These are phyloP conservation scores for Acanthamoeba castellanii DNA, from an alignment of 208 protist genomes.

Conservation along the genomic window DNA sequence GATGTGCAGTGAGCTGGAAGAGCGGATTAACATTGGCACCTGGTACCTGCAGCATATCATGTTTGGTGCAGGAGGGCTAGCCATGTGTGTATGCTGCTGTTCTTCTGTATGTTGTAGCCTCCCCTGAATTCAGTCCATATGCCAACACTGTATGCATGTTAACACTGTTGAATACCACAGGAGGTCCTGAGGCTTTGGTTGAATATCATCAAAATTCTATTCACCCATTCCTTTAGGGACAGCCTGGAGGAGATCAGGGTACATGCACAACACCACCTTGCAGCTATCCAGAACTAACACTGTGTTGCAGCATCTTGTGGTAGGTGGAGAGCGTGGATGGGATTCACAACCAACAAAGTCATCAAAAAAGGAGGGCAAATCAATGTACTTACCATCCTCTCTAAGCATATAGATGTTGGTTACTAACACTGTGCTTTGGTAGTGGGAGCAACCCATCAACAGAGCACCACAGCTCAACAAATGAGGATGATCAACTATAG, in stretches of 20 bases:
- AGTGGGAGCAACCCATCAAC: no score
- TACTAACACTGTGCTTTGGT: no score
- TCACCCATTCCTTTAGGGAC: background rate
- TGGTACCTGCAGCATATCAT: background rate
- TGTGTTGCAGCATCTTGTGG: background rate
- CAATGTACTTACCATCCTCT: background rate
- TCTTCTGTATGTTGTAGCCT: background rate
- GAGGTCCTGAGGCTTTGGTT: background rate
- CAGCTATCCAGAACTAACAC: background rate
- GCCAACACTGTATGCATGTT: background rate
- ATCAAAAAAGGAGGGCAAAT: background rate
- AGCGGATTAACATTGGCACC: constrained; percentile 18
- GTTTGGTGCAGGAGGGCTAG: background rate
- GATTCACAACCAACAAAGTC: background rate
- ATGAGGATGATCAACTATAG: no score
- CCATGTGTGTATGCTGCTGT: constrained; percentile 3
- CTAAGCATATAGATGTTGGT: no score
- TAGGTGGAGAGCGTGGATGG: background rate
- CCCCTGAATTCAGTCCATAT: background rate
- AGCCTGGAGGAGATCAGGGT: background rate
- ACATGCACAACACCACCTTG: background rate
- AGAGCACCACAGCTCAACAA: no score
- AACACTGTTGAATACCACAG: background rate
- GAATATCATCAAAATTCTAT: background rate
- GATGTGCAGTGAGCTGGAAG: constrained; percentile 8